Conservation (phyloP, 2,329 filamentous ascomycete species). For the Phyllosticta citribraziliensis region DNA sequence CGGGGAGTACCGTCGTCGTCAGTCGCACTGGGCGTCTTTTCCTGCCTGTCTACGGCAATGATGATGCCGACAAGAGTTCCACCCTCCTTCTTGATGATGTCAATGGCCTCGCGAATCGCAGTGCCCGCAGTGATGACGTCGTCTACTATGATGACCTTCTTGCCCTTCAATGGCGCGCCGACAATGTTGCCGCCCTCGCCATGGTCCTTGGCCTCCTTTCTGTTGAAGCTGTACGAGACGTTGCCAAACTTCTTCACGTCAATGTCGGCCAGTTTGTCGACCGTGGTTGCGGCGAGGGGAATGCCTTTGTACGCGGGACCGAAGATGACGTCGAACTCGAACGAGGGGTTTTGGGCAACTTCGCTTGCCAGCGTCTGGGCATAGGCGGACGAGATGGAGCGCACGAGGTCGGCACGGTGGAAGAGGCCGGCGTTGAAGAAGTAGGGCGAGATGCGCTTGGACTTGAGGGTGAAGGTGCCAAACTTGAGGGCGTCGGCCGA, state of each 20-base stretch:
- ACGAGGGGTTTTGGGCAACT: constrained; percentile 30
- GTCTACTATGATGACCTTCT: constrained; percentile 82
- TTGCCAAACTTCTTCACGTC: constrained; percentile 56
- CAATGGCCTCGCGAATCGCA: constrained; percentile 84
- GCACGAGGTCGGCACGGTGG: constrained; percentile 68
- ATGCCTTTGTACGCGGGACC: constrained; percentile 96
- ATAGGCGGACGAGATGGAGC: constrained; percentile 71
- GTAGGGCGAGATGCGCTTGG: constrained; percentile 81
- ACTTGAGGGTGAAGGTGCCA: constrained; percentile 83
- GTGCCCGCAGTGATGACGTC: constrained; percentile 96
- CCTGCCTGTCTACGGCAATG: constrained; percentile 78
- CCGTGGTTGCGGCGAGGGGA: constrained; percentile 69
- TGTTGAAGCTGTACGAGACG: constrained; percentile 81
- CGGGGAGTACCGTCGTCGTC: constrained; percentile 58
- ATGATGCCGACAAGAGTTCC: constrained; percentile 79
- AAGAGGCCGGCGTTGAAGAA: constrained; percentile 97
- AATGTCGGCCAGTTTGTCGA: constrained; percentile 63
- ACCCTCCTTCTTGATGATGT: constrained; percentile 77
- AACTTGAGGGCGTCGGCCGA: constrained; percentile 63
- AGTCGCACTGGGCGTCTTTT: constrained; percentile 57
- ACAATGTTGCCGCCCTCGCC: constrained; percentile 92
- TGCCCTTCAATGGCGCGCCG: constrained; percentile 73
- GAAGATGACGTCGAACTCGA: constrained; percentile 75
- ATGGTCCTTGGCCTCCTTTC: constrained; percentile 94
- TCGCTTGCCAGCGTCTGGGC: constrained; percentile 50